Conservation (phyloP, 805 yeast species). For the Kuraishia hungarica region DNA sequence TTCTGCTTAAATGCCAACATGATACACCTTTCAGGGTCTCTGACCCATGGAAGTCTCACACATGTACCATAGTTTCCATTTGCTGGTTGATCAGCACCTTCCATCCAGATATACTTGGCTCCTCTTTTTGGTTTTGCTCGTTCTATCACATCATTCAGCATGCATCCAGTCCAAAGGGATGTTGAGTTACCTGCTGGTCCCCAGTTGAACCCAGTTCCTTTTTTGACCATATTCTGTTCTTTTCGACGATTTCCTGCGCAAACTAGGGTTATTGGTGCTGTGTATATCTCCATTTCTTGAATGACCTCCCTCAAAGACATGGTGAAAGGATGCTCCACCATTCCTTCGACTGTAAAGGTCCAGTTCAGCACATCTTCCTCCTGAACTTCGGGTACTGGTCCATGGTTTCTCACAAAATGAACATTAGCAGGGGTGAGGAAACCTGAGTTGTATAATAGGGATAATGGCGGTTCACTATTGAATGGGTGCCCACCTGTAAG, state of each 20-base stretch:
- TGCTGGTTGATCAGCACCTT: conserved; percentile 24
- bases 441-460: conserved; percentile 18
- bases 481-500: conserved; percentile 27
- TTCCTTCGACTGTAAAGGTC: conserved; percentile 20
- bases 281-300: conserved; percentile 17
- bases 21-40: conserved; percentile 22
- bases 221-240: conserved; percentile 25
- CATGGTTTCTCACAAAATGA: conserved; percentile 28
- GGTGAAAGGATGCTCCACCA: conserved; percentile 20
- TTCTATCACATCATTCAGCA: conserved; percentile 19
- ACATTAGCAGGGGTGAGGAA: conserved; percentile 22
- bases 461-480: conserved; percentile 23
- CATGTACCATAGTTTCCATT: conserved; percentile 26
- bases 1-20: conserved; percentile 27
- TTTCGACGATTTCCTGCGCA: conserved; percentile 28
- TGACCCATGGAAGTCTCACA: conserved; percentile 21
- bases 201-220: conserved; percentile 27
- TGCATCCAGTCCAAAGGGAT: conserved; percentile 25
- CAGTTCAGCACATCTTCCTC: conserved; percentile 17
- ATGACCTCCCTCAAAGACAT: conserved; percentile 17
- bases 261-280: conserved; percentile 24
- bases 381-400: conserved; percentile 19
- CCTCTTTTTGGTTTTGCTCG: conserved; percentile 17
- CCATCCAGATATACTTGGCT: conserved; percentile 25
- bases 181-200: conserved; percentile 26